phyloP scores from a whole-genome alignment of 1,284 basidiomycete species.

The Moniliophthora roreri region DNA sequence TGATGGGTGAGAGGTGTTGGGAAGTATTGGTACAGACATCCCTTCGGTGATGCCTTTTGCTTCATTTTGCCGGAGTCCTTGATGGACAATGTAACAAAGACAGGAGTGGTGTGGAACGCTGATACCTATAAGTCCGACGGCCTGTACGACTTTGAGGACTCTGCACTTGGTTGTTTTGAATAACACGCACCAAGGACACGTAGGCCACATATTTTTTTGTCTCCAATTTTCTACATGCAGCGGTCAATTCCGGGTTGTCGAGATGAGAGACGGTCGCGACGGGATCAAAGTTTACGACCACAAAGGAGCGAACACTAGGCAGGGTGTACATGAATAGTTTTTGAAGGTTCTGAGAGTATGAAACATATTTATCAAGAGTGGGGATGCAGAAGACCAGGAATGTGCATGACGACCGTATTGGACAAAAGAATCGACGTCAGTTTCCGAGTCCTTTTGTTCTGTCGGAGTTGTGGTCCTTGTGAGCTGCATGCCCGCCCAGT shows the following conservation, averaged over 20 bases:
- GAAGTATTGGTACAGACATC: slow-evolving; percentile 13
- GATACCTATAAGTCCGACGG: not conserved
- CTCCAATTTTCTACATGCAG: slow-evolving; percentile 1
- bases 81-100: slow-evolving; percentile 6
- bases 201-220: slow-evolving; percentile 10
- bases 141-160: not conserved
- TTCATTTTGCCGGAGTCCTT: slow-evolving; percentile 3
- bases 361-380: too few relatives aligned
- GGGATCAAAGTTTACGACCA: slow-evolving; percentile 8
- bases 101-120: slow-evolving; percentile 3
- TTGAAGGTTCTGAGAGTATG: not conserved
- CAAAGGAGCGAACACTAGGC: not conserved
- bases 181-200: slow-evolving; percentile 1
- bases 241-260: slow-evolving; percentile 6
- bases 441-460: too few relatives aligned
- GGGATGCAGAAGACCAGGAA: too few relatives aligned
- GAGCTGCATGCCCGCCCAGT: too few relatives aligned
- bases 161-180: not conserved
- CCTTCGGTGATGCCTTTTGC: slow-evolving; percentile 1
- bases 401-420: too few relatives aligned
- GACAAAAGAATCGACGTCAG: too few relatives aligned
- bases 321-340: too few relatives aligned
- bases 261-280: slow-evolving; percentile 4
- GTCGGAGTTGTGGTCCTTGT: too few relatives aligned
- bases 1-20: slow-evolving; percentile 10